Conservation (phyloP, 768 basidiomycete species). For the Boletus subparvulus region DNA sequence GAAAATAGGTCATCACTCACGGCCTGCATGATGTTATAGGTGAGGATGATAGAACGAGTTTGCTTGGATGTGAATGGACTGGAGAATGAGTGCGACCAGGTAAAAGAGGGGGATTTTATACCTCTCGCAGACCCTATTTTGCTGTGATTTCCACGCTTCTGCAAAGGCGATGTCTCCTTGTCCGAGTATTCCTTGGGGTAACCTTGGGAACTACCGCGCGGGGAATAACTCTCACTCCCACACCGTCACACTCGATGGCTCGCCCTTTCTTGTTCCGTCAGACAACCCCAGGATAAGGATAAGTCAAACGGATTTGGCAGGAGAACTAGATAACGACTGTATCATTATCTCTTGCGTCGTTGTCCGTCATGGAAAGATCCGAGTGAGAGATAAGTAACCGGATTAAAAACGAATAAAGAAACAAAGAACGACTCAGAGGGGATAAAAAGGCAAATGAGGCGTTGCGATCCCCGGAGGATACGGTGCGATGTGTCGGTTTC, state of each 20-base stretch:
- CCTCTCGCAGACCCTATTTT: neutral
- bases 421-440: neutral
- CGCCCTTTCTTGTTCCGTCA: neutral
- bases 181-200: neutral
- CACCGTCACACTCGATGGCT: neutral
- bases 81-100: neutral
- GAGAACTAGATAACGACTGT: neutral
- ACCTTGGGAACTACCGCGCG: too few relatives aligned
- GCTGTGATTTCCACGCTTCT: neutral
- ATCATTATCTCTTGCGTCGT: neutral
- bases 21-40: slow-evolving; percentile 7
- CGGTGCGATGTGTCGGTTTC: too few relatives aligned
- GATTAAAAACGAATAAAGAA: neutral
- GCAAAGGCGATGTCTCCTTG: neutral
- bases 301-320: neutral
- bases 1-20: slow-evolving; percentile 1
- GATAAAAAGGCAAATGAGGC: neutral
- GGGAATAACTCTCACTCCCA: too few relatives aligned
- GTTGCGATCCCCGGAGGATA: neutral
- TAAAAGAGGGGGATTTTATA: neutral
- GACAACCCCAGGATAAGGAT: neutral
- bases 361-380: neutral
- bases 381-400: neutral
- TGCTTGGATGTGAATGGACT: neutral
- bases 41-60: neutral